Conservation (phyloP, 2,329 filamentous ascomycete species). For the Fusarium irregulare region DNA sequence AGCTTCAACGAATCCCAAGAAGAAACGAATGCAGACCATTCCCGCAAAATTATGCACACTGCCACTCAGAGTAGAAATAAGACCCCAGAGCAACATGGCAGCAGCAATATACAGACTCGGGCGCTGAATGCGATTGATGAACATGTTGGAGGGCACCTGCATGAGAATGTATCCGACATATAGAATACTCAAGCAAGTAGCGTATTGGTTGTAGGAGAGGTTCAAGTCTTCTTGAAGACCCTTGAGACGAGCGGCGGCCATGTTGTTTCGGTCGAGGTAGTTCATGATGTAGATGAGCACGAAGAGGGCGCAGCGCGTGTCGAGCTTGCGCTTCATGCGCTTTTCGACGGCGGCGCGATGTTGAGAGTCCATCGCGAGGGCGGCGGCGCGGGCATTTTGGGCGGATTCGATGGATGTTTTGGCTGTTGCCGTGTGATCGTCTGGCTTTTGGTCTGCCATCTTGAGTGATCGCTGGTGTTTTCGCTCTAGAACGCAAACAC, state of each 20-base stretch:
- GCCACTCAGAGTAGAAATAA: conserved; percentile 68
- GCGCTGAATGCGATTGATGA: conserved; percentile 65
- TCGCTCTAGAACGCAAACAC: too few species aligned
- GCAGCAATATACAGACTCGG: conserved; percentile 63
- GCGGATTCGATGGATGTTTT: conserved; percentile 35
- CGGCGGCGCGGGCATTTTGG: conserved; percentile 3
- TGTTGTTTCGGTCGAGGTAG: conserved; percentile 76
- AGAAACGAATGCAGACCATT: conserved; percentile 67
- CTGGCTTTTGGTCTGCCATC: conserved; percentile 30
- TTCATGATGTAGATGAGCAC: conserved; percentile 81
- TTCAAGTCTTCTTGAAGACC: conserved; percentile 71
- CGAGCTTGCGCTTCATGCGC: conserved; percentile 76
- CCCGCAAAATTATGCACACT: conserved; percentile 63
- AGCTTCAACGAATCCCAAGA: conserved; percentile 71
- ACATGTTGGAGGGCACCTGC: conserved; percentile 70
- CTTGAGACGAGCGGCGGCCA: conserved; percentile 73
- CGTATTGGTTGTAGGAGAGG: conserved; percentile 68
- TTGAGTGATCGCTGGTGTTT: too few species aligned
- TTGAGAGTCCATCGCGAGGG: conserved; percentile 53
- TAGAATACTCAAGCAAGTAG: conserved; percentile 71
- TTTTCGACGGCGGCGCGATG: conserved; percentile 70
- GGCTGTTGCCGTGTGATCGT: conserved; percentile 31
- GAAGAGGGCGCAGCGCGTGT: conserved; percentile 73
- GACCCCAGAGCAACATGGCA: conserved; percentile 69
- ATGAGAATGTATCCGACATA: conserved; percentile 75